phyloP scores from a whole-genome alignment of 2,329 filamentous ascomycete species.

The Akanthomyces uredinophilus region DNA sequence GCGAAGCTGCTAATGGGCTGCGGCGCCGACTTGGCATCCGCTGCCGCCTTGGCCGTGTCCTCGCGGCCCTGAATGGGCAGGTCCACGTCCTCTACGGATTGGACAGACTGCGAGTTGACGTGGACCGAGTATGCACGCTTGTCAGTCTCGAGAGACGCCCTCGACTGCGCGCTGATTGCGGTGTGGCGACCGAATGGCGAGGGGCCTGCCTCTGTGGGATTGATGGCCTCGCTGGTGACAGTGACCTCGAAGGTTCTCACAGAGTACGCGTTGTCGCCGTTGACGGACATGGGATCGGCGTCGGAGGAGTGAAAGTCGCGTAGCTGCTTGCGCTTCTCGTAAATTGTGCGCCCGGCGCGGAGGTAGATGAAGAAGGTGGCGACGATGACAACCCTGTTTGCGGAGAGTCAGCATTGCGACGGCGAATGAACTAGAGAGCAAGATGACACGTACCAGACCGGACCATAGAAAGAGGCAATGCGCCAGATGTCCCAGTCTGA shows the following conservation, averaged over 20 bases:
- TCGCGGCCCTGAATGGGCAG: constrained; percentile 25
- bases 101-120: constrained; percentile 30
- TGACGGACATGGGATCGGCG: constrained; percentile 34
- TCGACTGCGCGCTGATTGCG: not conserved
- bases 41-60: not conserved
- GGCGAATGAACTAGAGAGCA: not conserved
- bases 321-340: constrained; percentile 59
- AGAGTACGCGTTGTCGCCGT: constrained; percentile 34
- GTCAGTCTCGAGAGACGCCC: not conserved
- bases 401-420: no score
- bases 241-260: constrained; percentile 42
- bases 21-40: constrained; percentile 13
- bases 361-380: constrained; percentile 62
- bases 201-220: not conserved
- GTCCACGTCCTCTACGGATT: constrained; percentile 20
- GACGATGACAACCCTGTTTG: constrained; percentile 52
- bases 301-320: constrained; percentile 48
- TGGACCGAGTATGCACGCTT: constrained; percentile 37
- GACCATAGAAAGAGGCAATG: constrained; percentile 69
- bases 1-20: constrained; percentile 17
- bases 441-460: constrained; percentile 52
- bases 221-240: constrained; percentile 14
- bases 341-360: constrained; percentile 62
- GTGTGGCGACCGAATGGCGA: constrained; percentile 20
- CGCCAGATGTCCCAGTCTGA: constrained; percentile 64